These are phyloP conservation scores for Ogataea nakhonphanomensis DNA, from an alignment of 805 yeast genomes.

Conservation along the genomic window DNA sequence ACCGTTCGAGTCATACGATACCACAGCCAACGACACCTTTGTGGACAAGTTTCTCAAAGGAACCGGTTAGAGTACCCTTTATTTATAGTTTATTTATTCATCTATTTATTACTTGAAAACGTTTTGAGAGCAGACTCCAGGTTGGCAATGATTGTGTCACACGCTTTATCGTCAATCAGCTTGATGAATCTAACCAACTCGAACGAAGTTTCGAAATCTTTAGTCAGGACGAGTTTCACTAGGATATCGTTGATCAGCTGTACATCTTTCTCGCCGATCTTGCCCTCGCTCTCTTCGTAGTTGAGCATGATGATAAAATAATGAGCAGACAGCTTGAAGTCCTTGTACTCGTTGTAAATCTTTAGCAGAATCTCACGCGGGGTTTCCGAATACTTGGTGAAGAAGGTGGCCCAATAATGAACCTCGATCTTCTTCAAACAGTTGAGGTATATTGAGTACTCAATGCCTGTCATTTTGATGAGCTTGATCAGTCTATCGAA, in stretches of 20 bases:
- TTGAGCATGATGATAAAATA: slow-evolving; percentile 51
- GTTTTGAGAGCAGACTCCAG: slow-evolving; percentile 16
- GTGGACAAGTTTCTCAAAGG: slow-evolving; percentile 74
- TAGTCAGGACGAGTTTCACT: slow-evolving; percentile 37
- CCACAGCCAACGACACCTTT: slow-evolving; percentile 57
- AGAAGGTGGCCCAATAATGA: slow-evolving; percentile 48
- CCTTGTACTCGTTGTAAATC: slow-evolving; percentile 33
- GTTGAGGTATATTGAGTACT: slow-evolving; percentile 42
- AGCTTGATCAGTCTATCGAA: slow-evolving; percentile 32
- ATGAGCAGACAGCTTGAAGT: slow-evolving; percentile 49
- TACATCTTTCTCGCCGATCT: slow-evolving; percentile 33
- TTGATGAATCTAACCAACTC: slow-evolving; percentile 54
- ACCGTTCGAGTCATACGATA: slow-evolving; percentile 54
- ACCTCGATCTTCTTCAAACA: slow-evolving; percentile 54
- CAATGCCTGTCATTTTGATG: slow-evolving; percentile 31
- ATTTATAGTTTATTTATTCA: slow-evolving; percentile 33
- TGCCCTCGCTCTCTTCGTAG: slow-evolving; percentile 37
- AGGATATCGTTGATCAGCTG: slow-evolving; percentile 42
- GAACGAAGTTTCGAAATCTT: slow-evolving; percentile 52
- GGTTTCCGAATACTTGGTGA: slow-evolving; percentile 37
- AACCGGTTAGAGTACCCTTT: slow-evolving; percentile 26
- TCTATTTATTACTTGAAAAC: slow-evolving; percentile 28
- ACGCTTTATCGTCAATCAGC: slow-evolving; percentile 38
- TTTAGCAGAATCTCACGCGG: slow-evolving; percentile 45
- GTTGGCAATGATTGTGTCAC: slow-evolving; percentile 36